Evolutionary conservation across 2,329 filamentous ascomycete genomes (phyloP).

Genomic region (Hymenotorrendiella dingleyae): DNA sequence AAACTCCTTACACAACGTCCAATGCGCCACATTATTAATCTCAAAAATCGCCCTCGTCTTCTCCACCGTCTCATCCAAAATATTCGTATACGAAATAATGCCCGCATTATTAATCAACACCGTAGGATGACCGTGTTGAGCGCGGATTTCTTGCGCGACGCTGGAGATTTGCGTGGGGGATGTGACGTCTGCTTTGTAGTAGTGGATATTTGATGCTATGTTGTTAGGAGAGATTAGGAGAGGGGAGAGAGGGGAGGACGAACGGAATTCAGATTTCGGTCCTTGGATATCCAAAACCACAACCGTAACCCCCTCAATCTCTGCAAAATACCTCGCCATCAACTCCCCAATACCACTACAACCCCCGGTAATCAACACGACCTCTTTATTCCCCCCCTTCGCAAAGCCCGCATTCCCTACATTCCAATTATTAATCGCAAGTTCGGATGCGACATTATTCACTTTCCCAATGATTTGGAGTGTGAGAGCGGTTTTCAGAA

Average conservation of each 20-base stretch:
- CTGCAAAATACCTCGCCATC: conserved; percentile 60
- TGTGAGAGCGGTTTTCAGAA: conserved; percentile 35
- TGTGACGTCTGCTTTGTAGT: conserved; percentile 66
- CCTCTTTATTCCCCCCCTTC: conserved; percentile 62
- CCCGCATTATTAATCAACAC: conserved; percentile 70
- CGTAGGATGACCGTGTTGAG: conserved; percentile 56
- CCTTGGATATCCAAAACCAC: conserved; percentile 66
- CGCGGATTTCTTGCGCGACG: conserved; percentile 47
- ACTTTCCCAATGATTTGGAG: conserved; percentile 44
- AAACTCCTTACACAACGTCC: conserved; percentile 60
- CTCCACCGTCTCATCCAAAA: conserved; percentile 52
- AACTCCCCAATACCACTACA: conserved; percentile 66
- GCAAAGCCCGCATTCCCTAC: conserved; percentile 47
- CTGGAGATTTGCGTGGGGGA: conserved; percentile 46
- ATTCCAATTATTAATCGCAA: conserved; percentile 41
- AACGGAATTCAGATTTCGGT: conserved; percentile 53
- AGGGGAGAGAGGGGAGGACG: conserved; percentile 12
- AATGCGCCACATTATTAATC: conserved; percentile 64
- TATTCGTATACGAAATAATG: conserved; percentile 53
- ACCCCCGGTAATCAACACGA: conserved; percentile 70
- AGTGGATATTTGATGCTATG: conserved; percentile 46
- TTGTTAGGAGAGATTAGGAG: too few relatives aligned
- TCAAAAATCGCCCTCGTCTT: conserved; percentile 63
- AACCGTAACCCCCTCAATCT: conserved; percentile 58
- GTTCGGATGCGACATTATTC: conserved; percentile 45